Evolutionary conservation across 1,284 basidiomycete genomes (phyloP).

Genomic region (Microbotryum lychnidis-dioicae): DNA sequence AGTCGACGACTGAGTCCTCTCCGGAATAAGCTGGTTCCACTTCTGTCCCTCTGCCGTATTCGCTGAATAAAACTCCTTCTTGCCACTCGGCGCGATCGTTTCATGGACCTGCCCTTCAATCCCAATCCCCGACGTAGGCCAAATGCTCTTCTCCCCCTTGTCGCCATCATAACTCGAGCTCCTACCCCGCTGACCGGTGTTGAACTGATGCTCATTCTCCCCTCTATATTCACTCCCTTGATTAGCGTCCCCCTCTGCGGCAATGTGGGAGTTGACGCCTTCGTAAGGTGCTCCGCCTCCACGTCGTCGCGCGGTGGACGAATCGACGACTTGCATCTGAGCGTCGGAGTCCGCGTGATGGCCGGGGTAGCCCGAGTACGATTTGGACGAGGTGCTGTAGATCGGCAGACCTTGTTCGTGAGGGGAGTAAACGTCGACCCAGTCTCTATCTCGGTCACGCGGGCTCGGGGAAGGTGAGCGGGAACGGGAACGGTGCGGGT

Average conservation of each 20-base stretch:
- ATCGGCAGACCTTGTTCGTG: slow-evolving; percentile 25
- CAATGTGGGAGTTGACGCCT: background rate
- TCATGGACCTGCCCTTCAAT: slow-evolving; percentile 24
- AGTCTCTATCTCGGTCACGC: background rate
- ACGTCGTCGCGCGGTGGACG: slow-evolving; percentile 15
- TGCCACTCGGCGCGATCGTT: slow-evolving; percentile 7
- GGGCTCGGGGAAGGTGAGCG: no score
- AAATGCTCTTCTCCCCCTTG: slow-evolving; percentile 12
- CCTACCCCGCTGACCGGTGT: background rate
- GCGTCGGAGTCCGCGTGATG: background rate
- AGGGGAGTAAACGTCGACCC: slow-evolving; percentile 14
- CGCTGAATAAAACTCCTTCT: slow-evolving; percentile 13
- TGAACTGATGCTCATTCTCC: background rate
- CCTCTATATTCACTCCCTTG: no score
- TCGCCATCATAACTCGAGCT: background rate
- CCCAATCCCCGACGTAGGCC: slow-evolving; percentile 26
- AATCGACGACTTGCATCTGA: slow-evolving; percentile 20
- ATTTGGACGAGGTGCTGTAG: slow-evolving; percentile 10
- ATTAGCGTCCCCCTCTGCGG: background rate
- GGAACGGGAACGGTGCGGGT: no score
- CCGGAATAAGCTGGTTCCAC: slow-evolving; percentile 19
- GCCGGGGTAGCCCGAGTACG: background rate
- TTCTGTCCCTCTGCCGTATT: slow-evolving; percentile 2
- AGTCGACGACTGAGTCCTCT: slow-evolving; percentile 5
- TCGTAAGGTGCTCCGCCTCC: slow-evolving; percentile 3